phyloP scores from a whole-genome alignment of 129 eudicot genomes.

The Helianthus annuus region HanXRQr2.0-SUNRISE NC_035433.2:60181377-60181876 shows the following conservation, averaged over 20 bases:
- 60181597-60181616: too few species aligned
- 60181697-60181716: constrained; percentile 92
- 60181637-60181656: neutral
- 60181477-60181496: neutral
- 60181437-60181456: constrained; percentile 93
- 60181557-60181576: neutral
- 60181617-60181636: neutral
- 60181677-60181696: constrained; percentile 92
- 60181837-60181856: neutral
- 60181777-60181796: constrained; percentile 45
- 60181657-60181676: constrained; percentile 62
- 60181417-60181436: constrained; percentile 82
- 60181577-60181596: neutral
- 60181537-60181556: too few species aligned
- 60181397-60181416: constrained; percentile 98
- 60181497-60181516: neutral
- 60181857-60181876: too few species aligned
- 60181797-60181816: neutral
- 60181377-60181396: constrained; percentile 88
- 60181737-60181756: constrained; percentile 88
- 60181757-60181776: constrained; percentile 85
- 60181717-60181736: constrained; percentile 73
- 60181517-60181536: neutral
- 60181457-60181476: constrained; percentile 45
- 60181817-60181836: neutral